These are phyloP conservation scores for Mimosa pudica DNA, from an alignment of 306 rosid genomes.

Conservation along the genomic window DNA sequence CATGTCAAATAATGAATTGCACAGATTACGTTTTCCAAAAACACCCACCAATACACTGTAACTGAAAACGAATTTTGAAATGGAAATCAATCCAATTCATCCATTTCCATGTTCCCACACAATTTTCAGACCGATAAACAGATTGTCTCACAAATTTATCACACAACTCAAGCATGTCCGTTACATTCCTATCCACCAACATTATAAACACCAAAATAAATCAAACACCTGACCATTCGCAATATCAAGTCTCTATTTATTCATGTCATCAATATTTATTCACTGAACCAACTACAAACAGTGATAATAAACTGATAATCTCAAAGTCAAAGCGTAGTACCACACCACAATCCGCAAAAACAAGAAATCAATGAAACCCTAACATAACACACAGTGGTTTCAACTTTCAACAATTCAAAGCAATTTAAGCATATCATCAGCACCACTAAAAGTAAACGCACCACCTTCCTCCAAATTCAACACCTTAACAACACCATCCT, in stretches of 20 bases:
- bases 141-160: conserved; percentile 7
- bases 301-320: neutral
- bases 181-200: neutral
- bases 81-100: neutral
- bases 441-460: conserved; percentile 82
- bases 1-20: neutral
- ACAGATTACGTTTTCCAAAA: neutral
- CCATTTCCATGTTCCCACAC: neutral
- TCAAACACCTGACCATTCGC: neutral
- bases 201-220: neutral
- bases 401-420: conserved; percentile 41
- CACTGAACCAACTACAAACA: conserved; percentile 18
- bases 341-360: neutral
- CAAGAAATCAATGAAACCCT: neutral
- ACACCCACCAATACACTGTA: neutral
- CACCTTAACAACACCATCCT: conserved; percentile 86
- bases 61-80: neutral
- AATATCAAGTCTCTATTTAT: neutral
- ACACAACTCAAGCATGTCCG: neutral
- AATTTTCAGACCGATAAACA: neutral
- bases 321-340: neutral
- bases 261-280: conserved; percentile 23
- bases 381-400: neutral
- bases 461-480: conserved; percentile 99
- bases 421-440: conserved; percentile 74